phyloP scores from a whole-genome alignment of 129 eudicot genomes.

The Oenanthe sinensis region DNA sequence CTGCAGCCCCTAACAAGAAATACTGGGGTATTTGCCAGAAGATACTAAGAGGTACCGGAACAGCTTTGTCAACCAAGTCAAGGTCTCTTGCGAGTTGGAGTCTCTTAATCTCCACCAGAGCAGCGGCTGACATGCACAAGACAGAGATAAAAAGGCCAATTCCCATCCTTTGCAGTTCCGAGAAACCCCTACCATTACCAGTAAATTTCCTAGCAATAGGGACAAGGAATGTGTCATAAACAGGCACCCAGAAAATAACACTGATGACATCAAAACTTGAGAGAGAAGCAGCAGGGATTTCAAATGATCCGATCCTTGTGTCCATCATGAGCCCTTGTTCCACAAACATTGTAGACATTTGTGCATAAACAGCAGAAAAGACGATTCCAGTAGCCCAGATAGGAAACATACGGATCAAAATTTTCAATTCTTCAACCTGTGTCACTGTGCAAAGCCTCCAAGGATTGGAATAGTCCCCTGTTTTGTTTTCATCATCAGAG shows the following conservation, averaged over 20 bases:
- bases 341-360: slow-evolving; percentile 78
- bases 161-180: slow-evolving; percentile 79
- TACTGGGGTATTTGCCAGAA: slow-evolving; percentile 92
- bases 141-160: slow-evolving; percentile 74
- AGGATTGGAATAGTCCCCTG: slow-evolving; percentile 38
- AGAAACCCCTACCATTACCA: slow-evolving; percentile 58
- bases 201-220: slow-evolving; percentile 66
- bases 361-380: slow-evolving; percentile 71
- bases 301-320: slow-evolving; percentile 53
- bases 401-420: slow-evolving; percentile 80
- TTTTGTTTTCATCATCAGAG: slow-evolving; percentile 34
- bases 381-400: slow-evolving; percentile 86
- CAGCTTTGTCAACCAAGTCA: slow-evolving; percentile 40
- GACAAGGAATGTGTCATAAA: slow-evolving; percentile 66
- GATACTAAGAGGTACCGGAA: slow-evolving; percentile 48
- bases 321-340: slow-evolving; percentile 90
- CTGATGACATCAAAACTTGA: slow-evolving; percentile 64
- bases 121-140: slow-evolving; percentile 86
- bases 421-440: slow-evolving; percentile 78
- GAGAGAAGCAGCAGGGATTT: slow-evolving; percentile 71
- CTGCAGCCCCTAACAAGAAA: slow-evolving; percentile 75
- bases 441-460: slow-evolving; percentile 93
- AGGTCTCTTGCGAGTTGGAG: slow-evolving; percentile 45
- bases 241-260: slow-evolving; percentile 72
- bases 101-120: slow-evolving; percentile 63